Evolutionary conservation across 1,284 basidiomycete species (phyloP), one percentile per base, ranked within the genome.

Genomic region (Megacollybia platyphylla): DNA sequence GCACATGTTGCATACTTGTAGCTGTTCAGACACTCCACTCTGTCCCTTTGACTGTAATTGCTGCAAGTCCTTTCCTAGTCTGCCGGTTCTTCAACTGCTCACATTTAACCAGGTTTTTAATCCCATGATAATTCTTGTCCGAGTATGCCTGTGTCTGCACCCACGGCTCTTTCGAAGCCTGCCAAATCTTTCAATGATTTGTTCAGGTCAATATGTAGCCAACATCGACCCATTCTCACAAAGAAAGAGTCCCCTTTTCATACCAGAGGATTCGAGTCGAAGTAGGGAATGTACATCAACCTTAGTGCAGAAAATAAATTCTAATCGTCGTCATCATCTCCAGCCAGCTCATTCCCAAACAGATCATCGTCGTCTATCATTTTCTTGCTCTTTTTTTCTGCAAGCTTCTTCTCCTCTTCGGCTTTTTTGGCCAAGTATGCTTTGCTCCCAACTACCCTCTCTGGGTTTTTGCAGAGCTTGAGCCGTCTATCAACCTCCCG

Each of bases 401-500:
- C 73, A 1, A 74, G 76, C 52, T 68, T 71, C 44, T 64, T 70
- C 51, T 83, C 81, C 47, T 77, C 73, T 52, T 76, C 78, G 15
- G 67, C 73, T 49, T 74, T 75, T 52, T 74, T 76, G 29, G 74
- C 73, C 17, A 77, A 56, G 57, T 81, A 87, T 44, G 90, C 74
- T 39, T 83, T 85, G 48, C 79, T 92, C 8, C 88, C 90, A 4
- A 81, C 77, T 8, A 93, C 79, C 57, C 92, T 94, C 60, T 92
- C 90, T 5, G 93, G 92, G 55, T 97, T 96, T 56, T 89, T 87
- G 65, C 91, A 96, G 34, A 83, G 55, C 54, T 77, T 83, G 37
- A 97, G 64, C 38, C 88, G 70, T 55, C 82, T 74, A 57, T 97
- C 93, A 4, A 96, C 80, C 54, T 87, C 81, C 28, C 86, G 83